Evolutionary conservation across 2,329 filamentous ascomycete genomes (phyloP).

Genomic region (Onygena corvina): DNA sequence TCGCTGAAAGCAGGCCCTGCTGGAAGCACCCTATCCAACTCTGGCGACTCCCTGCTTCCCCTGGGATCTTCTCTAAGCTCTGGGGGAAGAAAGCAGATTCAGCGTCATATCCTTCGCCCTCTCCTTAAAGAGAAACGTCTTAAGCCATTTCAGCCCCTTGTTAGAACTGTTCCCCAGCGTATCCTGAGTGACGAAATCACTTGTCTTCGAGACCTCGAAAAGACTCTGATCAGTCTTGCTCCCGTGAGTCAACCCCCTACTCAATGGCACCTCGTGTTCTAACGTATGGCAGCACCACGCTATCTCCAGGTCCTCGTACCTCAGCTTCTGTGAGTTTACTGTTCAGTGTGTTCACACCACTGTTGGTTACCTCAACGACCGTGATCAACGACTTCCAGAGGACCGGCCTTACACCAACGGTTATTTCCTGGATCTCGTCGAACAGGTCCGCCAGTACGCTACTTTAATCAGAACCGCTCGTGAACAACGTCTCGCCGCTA

Average conservation of each 20-base stretch:
- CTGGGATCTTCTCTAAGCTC: slow-evolving; percentile 52
- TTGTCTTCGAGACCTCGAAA: slow-evolving; percentile 86
- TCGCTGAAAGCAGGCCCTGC: slow-evolving; percentile 18
- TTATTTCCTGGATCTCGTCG: slow-evolving; percentile 92
- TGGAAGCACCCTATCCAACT: slow-evolving; percentile 51
- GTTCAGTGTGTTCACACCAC: slow-evolving; percentile 84
- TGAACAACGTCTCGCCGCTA: slow-evolving; percentile 41
- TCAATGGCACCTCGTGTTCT: too few relatives aligned
- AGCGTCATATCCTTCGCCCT: slow-evolving; percentile 65
- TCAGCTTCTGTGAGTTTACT: slow-evolving; percentile 80
- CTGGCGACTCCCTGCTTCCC: slow-evolving; percentile 36
- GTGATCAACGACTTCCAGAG: slow-evolving; percentile 69
- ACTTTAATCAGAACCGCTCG: slow-evolving; percentile 67
- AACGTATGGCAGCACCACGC: too few relatives aligned
- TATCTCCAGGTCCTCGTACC: slow-evolving; percentile 64
- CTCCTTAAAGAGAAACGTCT: slow-evolving; percentile 61
- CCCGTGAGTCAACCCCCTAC: slow-evolving; percentile 64
- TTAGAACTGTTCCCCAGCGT: slow-evolving; percentile 64
- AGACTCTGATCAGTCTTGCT: slow-evolving; percentile 80
- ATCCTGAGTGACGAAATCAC: slow-evolving; percentile 77
- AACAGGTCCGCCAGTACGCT: slow-evolving; percentile 85
- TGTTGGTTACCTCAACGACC: slow-evolving; percentile 71
- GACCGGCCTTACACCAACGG: slow-evolving; percentile 90
- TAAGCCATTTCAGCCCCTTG: slow-evolving; percentile 68
- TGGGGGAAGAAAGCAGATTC: slow-evolving; percentile 63